Base-by-base conservation (phyloP, 23 red algal genomes). In the Agarophyton chilense region DNA sequence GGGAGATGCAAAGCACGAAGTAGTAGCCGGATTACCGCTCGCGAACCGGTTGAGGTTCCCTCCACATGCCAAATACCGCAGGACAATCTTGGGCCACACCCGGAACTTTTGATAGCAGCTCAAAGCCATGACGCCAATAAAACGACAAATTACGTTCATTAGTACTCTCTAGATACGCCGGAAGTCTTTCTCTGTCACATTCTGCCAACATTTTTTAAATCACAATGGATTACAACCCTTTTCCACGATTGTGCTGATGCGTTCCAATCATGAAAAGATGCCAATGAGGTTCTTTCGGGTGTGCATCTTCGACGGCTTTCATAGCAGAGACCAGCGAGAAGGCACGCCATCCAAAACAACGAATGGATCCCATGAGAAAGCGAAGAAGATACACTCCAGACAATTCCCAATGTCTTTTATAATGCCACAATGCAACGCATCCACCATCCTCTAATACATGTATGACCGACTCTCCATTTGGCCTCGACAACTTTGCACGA, bases 191-290 rank as follows among this genome's bases (percentile, higher is more conserved):
- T 18, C 28, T 4, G 40, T 70, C 64, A 42, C 64, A 70, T 2
- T 26, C 17, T 42, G 9, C 32, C 34, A 70, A 42, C 64, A 70
- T 70, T 33, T 70, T 33, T 18, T 29, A 70, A 42, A 70, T 70
- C 21, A 70, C 64, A 5, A 2, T 42, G 19, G 32, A 39, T 21
- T 33, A 29, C 8, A n/a, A 36, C 1, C 64, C 64, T 22, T 70
- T 70, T 4, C 64, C 64, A 18, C 40, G 64, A 7, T 40, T 19
- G 10, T 36, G 17, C 34, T 42, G 36, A 6, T 70, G 12, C 1
- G 64, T 70, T 19, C 64, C 64, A 22, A 70, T 70, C 12, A 70
- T 70, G 34, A 70, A 70, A 1, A 70, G 38, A 42, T 70, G 34
- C 64, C 12, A 4, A 42, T 70, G 64, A 18, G 64, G 64, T 33